A percentile compares a stretch with the other conserved stretches of the same genome.
Evolutionary conservation across 1,284 basidiomycete genomes (phyloP).

Genomic region (Puccinia triticina): DNA sequence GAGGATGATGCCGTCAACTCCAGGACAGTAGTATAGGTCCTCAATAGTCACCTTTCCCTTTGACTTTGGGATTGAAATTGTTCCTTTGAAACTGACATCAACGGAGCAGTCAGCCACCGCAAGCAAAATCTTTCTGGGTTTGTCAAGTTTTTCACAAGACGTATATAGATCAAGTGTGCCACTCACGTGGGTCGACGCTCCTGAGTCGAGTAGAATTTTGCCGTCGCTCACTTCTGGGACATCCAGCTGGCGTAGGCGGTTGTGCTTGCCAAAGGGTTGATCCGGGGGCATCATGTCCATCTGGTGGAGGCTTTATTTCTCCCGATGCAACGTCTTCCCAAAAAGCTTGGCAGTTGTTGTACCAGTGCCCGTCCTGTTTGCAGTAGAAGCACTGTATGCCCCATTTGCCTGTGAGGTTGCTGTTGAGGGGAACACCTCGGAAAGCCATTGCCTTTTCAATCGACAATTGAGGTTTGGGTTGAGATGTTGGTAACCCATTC

Average conservation of each 20-base stretch:
- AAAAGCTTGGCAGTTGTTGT: neutral
- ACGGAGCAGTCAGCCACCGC: no score
- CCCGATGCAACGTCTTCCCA: neutral
- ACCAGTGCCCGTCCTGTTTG: neutral
- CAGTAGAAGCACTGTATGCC: neutral
- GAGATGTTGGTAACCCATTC: no score
- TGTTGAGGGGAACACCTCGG: neutral
- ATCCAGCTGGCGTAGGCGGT: neutral
- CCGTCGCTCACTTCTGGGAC: neutral
- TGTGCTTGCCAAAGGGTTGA: neutral
- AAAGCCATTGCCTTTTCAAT: neutral
- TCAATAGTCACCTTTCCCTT: neutral
- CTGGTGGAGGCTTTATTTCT: neutral
- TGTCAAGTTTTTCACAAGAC: neutral
- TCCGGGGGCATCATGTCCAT: neutral
- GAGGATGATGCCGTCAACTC: neutral
- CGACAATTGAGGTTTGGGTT: neutral
- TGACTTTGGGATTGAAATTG: neutral
- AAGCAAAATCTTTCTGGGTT: neutral
- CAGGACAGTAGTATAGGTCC: neutral
- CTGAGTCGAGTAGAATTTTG: neutral
- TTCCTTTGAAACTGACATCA: neutral
- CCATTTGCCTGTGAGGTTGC: neutral
- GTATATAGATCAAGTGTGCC: neutral
- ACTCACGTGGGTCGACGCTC: slow-evolving; percentile 16